These are phyloP conservation scores for Rosa lucieae DNA, from an alignment of 306 rosid species.

Conservation along the genomic window DNA sequence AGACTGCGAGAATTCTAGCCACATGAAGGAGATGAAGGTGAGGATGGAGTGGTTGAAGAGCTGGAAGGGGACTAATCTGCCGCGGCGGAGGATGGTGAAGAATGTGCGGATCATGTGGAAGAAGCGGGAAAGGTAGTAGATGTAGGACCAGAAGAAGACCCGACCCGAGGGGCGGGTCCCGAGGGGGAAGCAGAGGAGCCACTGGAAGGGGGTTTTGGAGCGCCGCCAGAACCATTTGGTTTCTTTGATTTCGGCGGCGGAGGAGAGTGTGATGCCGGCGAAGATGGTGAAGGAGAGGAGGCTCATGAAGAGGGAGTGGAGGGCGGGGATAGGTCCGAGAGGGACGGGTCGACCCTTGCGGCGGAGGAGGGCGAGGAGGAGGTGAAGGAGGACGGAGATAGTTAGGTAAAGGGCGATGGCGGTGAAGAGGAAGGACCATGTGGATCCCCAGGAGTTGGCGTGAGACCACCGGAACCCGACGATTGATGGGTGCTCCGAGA, in stretches of 20 bases:
- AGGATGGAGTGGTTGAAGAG: constrained; percentile 72
- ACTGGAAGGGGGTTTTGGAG: constrained; percentile 76
- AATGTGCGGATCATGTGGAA: constrained; percentile 70
- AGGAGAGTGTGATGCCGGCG: constrained; percentile 70
- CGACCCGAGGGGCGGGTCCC: constrained; percentile 92
- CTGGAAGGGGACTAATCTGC: constrained; percentile 50
- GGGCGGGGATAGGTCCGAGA: constrained; percentile 84
- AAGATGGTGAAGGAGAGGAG: constrained; percentile 64
- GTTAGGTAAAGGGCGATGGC: constrained; percentile 52
- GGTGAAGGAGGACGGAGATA: constrained; percentile 48
- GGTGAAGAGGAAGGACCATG: constrained; percentile 83
- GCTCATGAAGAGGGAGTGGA: constrained; percentile 65
- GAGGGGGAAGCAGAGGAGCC: constrained; percentile 92
- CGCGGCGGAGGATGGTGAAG: constrained; percentile 52
- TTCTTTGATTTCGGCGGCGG: constrained; percentile 79
- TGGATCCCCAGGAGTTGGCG: constrained; percentile 72
- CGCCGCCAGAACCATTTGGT: constrained; percentile 93
- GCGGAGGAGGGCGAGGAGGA: constrained; percentile 33
- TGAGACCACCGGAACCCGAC: constrained; percentile 82
- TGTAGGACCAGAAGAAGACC: constrained; percentile 95
- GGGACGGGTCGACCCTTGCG: constrained; percentile 49
- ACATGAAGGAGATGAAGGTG: constrained; percentile 55
- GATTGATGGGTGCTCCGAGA: constrained; percentile 87
- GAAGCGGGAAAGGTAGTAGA: constrained; percentile 68
- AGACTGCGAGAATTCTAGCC: constrained; percentile 90